phyloP scores from a whole-genome alignment of 208 protist species.

The Strigomonas culicis region DNA sequence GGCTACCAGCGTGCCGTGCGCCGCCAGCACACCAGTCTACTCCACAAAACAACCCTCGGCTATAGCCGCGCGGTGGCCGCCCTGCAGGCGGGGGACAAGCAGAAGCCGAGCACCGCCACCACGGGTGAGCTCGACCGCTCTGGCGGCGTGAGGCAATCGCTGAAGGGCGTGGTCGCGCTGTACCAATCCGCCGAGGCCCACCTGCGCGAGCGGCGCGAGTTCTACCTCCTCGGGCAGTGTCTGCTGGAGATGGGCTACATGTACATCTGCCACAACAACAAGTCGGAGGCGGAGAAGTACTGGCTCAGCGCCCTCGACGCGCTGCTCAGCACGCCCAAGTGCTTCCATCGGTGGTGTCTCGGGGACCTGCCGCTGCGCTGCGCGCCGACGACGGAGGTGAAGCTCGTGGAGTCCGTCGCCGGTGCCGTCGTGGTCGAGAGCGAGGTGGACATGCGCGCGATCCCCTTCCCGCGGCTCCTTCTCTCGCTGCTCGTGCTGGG shows the following conservation, averaged over 20 bases:
- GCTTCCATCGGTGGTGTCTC: conserved; percentile 44
- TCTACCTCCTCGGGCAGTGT: conserved; percentile 61
- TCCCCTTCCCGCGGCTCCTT: conserved; percentile 34
- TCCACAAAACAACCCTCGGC: conserved; percentile 3
- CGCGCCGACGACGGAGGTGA: neutral
- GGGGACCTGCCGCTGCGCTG: conserved; percentile 12
- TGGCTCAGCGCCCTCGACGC: conserved; percentile 74
- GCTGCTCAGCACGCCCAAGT: conserved; percentile 49
- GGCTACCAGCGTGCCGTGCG: conserved; percentile 20
- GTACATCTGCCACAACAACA: conserved; percentile 29
- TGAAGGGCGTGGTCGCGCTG: conserved; percentile 31
- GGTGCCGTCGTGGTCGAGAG: conserved; percentile 9
- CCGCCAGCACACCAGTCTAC: neutral
- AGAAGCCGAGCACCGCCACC: neutral
- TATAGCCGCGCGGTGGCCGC: neutral
- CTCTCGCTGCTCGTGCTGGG: conserved; percentile 39
- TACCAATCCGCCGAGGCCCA: conserved; percentile 44
- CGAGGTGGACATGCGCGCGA: conserved; percentile 1
- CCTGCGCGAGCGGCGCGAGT: conserved; percentile 45
- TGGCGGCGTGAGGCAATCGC: conserved; percentile 1
- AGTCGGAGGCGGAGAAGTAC: conserved; percentile 44
- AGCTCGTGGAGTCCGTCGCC: conserved; percentile 13
- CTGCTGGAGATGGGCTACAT: conserved; percentile 66
- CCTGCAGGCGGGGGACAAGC: neutral
- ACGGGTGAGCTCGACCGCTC: neutral